Evolutionary conservation across 1,284 basidiomycete species (phyloP).

Genomic region (Entoloma clypeatum): DNA sequence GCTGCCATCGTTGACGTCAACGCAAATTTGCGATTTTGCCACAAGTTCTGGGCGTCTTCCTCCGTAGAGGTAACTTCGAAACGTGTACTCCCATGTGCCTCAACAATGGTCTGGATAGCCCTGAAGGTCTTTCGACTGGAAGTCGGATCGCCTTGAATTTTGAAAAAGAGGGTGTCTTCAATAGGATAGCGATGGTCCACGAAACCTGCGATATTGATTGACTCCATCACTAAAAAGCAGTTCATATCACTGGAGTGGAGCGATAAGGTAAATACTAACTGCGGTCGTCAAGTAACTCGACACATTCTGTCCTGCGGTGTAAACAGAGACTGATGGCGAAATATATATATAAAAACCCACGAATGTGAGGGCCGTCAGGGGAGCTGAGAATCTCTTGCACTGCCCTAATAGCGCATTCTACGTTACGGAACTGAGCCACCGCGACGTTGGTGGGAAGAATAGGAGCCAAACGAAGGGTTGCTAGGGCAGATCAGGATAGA

Average conservation of each 20-base stretch:
- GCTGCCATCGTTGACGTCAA: constrained; percentile 70
- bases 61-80: constrained; percentile 79
- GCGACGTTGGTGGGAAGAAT: constrained; percentile 70
- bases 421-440: constrained; percentile 66
- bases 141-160: constrained; percentile 72
- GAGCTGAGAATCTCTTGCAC: constrained; percentile 77
- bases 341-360: constrained; percentile 27
- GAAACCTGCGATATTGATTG: constrained; percentile 67
- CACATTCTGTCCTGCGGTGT: constrained; percentile 58
- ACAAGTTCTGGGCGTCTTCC: constrained; percentile 75
- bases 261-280: constrained; percentile 37
- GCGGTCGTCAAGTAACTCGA: constrained; percentile 76
- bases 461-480: constrained; percentile 78
- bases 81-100: constrained; percentile 61
- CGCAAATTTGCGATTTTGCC: constrained; percentile 87
- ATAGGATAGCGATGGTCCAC: constrained; percentile 62
- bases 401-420: constrained; percentile 64
- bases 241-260: background rate
- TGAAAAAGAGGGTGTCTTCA: constrained; percentile 85
- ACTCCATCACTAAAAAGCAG: constrained; percentile 59
- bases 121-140: constrained; percentile 63
- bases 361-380: constrained; percentile 55
- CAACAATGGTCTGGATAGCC: constrained; percentile 56
- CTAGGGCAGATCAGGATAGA: constrained; percentile 31
- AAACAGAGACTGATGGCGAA: constrained; percentile 6